phyloP scores from a whole-genome alignment of 768 basidiomycete species.

The Fibroporia radiculosa region DNA sequence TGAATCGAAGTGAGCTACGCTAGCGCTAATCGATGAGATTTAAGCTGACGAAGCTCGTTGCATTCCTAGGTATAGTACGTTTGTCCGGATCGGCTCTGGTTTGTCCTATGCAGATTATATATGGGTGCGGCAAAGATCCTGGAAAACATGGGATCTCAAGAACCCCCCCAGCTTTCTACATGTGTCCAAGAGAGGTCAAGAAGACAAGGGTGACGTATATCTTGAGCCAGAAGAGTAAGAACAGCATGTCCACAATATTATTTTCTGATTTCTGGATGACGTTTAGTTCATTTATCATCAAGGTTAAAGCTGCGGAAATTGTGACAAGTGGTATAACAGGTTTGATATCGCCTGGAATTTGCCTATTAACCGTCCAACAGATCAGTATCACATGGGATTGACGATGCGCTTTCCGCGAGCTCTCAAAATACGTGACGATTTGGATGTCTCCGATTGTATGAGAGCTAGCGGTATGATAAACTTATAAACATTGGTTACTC shows the following conservation, averaged over 20 bases:
- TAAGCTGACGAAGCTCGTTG: background rate
- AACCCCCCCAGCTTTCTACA: constrained; percentile 63
- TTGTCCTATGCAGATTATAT: constrained; percentile 80
- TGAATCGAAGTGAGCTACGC: constrained; percentile 47
- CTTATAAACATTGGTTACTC: background rate
- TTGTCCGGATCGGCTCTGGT: constrained; percentile 88
- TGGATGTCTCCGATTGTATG: constrained; percentile 65
- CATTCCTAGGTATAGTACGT: constrained; percentile 63
- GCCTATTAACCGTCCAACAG: constrained; percentile 26
- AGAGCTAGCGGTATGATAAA: constrained; percentile 46
- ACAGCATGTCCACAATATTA: background rate
- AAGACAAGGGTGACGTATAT: constrained; percentile 88
- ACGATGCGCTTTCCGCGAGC: constrained; percentile 96
- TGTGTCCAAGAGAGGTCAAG: constrained; percentile 50
- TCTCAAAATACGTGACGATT: constrained; percentile 70
- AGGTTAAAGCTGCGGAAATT: constrained; percentile 94
- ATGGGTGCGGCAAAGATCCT: constrained; percentile 76
- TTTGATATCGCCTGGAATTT: too few species aligned
- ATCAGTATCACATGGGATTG: constrained; percentile 75
- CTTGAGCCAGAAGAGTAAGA: constrained; percentile 81
- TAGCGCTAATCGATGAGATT: background rate
- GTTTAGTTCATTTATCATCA: constrained; percentile 85
- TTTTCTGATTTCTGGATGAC: background rate
- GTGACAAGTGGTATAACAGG: too few species aligned
- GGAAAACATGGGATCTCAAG: constrained; percentile 75